Evolutionary conservation across 352 stramenopile species (phyloP).

Genomic region (Globisporangium perplexum): DNA sequence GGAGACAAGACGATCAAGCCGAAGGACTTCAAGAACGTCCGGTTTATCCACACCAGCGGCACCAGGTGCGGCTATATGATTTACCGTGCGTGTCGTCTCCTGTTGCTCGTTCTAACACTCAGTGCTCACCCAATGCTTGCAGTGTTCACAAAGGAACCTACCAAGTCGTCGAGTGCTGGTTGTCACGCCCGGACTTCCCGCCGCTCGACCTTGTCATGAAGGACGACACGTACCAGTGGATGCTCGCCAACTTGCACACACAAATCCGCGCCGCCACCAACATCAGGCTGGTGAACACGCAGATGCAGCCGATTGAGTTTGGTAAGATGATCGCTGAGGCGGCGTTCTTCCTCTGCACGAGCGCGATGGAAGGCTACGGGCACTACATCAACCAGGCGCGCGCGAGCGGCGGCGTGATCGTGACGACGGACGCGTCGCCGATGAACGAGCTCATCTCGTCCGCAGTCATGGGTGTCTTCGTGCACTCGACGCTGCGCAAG

Average conservation of each 20-base stretch:
- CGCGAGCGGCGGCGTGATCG: constrained; percentile 32
- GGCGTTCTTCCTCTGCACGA: constrained; percentile 44
- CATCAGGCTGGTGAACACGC: too few species aligned
- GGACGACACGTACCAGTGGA: constrained; percentile 13
- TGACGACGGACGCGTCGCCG: constrained; percentile 43
- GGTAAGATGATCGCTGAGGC: constrained; percentile 33
- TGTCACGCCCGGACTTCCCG: constrained; percentile 30
- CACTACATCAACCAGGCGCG: constrained; percentile 66
- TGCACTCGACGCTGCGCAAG: too few species aligned
- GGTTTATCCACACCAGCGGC: neutral
- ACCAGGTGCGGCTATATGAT: neutral
- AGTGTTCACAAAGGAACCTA: constrained; percentile 40
- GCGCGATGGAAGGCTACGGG: constrained; percentile 46
- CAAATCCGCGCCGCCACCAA: too few species aligned
- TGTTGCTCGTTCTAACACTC: too few species aligned
- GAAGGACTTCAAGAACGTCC: neutral
- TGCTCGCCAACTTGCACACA: too few species aligned
- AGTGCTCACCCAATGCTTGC: too few species aligned
- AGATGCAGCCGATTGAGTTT: constrained; percentile 29
- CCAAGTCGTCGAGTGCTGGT: constrained; percentile 50
- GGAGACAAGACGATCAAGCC: neutral
- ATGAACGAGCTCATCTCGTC: constrained; percentile 69
- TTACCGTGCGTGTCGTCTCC: too few species aligned
- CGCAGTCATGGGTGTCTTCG: too few species aligned
- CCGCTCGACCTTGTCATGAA: constrained; percentile 31